Conservation (phyloP, 2,329 filamentous ascomycete genomes). For the Trichoderma sp. region DNA sequence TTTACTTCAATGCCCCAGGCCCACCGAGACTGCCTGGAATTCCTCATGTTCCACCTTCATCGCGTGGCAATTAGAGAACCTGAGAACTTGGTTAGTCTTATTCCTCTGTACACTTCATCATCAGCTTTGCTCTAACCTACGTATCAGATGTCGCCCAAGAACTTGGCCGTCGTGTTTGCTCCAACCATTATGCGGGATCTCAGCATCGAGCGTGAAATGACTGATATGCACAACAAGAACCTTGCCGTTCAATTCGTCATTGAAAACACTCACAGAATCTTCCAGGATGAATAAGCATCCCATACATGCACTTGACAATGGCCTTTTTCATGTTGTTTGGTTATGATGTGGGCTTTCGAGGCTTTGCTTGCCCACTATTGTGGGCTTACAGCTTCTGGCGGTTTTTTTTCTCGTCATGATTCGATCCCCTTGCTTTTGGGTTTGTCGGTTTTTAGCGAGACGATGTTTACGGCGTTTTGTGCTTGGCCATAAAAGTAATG, state of each 20-base stretch:
- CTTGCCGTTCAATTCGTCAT: slow-evolving; percentile 88
- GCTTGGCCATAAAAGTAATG: slow-evolving; percentile 17
- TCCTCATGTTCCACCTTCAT: slow-evolving; percentile 88
- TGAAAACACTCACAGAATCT: slow-evolving; percentile 82
- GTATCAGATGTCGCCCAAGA: slow-evolving; percentile 85
- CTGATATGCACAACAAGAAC: slow-evolving; percentile 92
- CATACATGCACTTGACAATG: neutral
- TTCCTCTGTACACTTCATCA: neutral
- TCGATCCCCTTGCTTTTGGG: slow-evolving; percentile 4
- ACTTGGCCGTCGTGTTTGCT: slow-evolving; percentile 93
- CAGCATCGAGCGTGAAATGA: slow-evolving; percentile 90
- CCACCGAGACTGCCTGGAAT: slow-evolving; percentile 87
- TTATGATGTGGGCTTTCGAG: neutral
- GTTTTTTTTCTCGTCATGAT: neutral
- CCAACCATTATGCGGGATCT: slow-evolving; percentile 94
- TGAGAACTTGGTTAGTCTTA: slow-evolving; percentile 70
- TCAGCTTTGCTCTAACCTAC: slow-evolving; percentile 21
- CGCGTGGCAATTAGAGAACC: slow-evolving; percentile 78
- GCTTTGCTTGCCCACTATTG: neutral
- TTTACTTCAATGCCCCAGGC: slow-evolving; percentile 76
- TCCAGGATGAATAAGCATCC: slow-evolving; percentile 46
- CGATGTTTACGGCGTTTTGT: slow-evolving; percentile 10
- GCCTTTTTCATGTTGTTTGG: neutral
- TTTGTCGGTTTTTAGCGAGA: slow-evolving; percentile 11
- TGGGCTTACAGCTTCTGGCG: neutral